Evolutionary conservation across 1,284 basidiomycete genomes (phyloP).

Genomic region (Ustanciosporium gigantosporum): DNA sequence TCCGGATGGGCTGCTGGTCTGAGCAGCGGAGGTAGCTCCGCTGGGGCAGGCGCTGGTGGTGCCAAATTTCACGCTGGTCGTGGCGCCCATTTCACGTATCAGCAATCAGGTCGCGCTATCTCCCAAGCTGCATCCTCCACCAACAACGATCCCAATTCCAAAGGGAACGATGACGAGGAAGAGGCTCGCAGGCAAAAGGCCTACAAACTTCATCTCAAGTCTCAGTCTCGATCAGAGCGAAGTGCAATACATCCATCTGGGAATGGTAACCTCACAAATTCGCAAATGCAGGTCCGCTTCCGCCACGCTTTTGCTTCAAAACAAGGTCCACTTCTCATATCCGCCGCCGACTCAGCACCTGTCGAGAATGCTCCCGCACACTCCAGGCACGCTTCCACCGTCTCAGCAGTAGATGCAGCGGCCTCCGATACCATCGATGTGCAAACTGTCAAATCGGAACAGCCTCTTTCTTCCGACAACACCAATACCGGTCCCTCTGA

Average conservation of each 20-base stretch:
- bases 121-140: conserved; percentile 38
- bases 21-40: conserved; percentile 36
- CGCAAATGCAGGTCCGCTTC: conserved; percentile 38
- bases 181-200: conserved; percentile 26
- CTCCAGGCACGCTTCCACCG: neutral
- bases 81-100: conserved; percentile 48
- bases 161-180: conserved; percentile 41
- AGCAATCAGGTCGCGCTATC: conserved; percentile 43
- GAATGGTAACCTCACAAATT: conserved; percentile 19
- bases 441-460: neutral
- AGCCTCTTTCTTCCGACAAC: conserved; percentile 5
- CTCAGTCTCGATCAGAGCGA: conserved; percentile 10
- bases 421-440: neutral
- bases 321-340: conserved; percentile 15
- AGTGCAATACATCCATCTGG: too few species aligned
- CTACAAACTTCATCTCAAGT: conserved; percentile 28
- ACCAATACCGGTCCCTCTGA: conserved; percentile 1
- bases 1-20: conserved; percentile 42
- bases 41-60: conserved; percentile 47
- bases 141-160: conserved; percentile 26
- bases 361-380: neutral
- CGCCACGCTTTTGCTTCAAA: conserved; percentile 29
- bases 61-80: conserved; percentile 54
- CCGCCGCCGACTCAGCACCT: conserved; percentile 1
- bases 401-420: neutral